Percentiles rank a stretch among this genome's conserved stretches.
These are phyloP conservation scores for Botrytis galanthina DNA, from an alignment of 2,329 filamentous ascomycete species.

Conservation along the genomic window DNA sequence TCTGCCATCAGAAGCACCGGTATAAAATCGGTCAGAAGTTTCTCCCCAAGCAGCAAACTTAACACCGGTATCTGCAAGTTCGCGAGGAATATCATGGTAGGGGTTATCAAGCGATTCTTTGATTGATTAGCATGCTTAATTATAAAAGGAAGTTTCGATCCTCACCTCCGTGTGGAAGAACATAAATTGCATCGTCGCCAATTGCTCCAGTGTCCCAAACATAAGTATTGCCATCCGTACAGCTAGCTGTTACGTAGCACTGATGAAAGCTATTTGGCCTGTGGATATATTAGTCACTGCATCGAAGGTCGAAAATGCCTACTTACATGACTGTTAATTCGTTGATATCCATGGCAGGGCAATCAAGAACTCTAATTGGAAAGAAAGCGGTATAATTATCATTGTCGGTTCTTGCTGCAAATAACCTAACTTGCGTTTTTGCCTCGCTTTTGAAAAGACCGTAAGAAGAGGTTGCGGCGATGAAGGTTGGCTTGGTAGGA, in stretches of 20 bases:
- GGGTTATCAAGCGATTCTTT: slow-evolving; percentile 37
- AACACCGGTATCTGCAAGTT: slow-evolving; percentile 58
- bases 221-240: slow-evolving; percentile 60
- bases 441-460: slow-evolving; percentile 45
- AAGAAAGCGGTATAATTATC: slow-evolving; percentile 42
- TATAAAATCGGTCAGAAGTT: slow-evolving; percentile 57
- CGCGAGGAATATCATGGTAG: slow-evolving; percentile 39
- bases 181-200: slow-evolving; percentile 55
- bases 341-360: slow-evolving; percentile 59
- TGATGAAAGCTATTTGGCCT: slow-evolving; percentile 51
- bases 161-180: slow-evolving; percentile 51
- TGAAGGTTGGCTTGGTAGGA: slow-evolving; percentile 51
- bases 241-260: slow-evolving; percentile 58
- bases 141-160: background rate
- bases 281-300: slow-evolving; percentile 30
- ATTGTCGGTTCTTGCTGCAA: slow-evolving; percentile 38
- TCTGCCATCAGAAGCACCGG: slow-evolving; percentile 60
- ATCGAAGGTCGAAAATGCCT: background rate
- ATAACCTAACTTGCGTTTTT: slow-evolving; percentile 58
- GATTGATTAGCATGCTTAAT: slow-evolving; percentile 20
- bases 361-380: slow-evolving; percentile 57
- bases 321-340: slow-evolving; percentile 55
- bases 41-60: slow-evolving; percentile 63
- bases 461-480: slow-evolving; percentile 56
- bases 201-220: slow-evolving; percentile 58